phyloP scores from a whole-genome alignment of 768 basidiomycete genomes.

The Tricholoma saponaceum region DNA sequence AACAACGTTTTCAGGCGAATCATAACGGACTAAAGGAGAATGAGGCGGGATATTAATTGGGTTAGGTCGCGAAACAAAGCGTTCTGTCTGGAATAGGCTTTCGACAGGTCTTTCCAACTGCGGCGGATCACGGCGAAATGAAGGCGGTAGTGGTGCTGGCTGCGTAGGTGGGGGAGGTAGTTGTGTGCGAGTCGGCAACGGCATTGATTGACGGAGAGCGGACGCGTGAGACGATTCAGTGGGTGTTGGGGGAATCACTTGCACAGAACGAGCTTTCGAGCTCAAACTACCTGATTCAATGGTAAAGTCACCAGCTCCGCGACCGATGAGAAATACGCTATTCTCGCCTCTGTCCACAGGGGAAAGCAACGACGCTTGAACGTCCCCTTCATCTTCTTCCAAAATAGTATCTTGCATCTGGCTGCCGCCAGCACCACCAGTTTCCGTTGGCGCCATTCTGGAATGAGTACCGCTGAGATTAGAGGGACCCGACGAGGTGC shows the following conservation, averaged over 20 bases:
- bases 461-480: constrained; percentile 2
- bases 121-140: not conserved
- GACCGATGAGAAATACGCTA: constrained; percentile 15
- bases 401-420: constrained; percentile 10
- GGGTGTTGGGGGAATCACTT: constrained; percentile 18
- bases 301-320: constrained; percentile 11
- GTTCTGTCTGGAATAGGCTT: not conserved
- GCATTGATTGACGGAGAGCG: not conserved
- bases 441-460: constrained; percentile 2
- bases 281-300: constrained; percentile 14
- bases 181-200: not conserved
- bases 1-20: not conserved
- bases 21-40: not conserved
- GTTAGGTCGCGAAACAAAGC: constrained; percentile 2
- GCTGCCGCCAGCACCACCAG: not conserved
- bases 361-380: constrained; percentile 12
- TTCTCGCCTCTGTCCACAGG: constrained; percentile 7
- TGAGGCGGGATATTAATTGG: not conserved
- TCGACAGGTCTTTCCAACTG: not conserved
- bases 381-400: constrained; percentile 13
- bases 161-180: constrained; percentile 16
- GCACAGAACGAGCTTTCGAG: constrained; percentile 9
- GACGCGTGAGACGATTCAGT: constrained; percentile 10
- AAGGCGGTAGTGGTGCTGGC: constrained; percentile 14
- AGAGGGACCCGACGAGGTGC: constrained; percentile 5